These are phyloP conservation scores for Scheffersomyces amazonensis DNA, from an alignment of 805 yeast genomes.

Conservation along the genomic window DNA sequence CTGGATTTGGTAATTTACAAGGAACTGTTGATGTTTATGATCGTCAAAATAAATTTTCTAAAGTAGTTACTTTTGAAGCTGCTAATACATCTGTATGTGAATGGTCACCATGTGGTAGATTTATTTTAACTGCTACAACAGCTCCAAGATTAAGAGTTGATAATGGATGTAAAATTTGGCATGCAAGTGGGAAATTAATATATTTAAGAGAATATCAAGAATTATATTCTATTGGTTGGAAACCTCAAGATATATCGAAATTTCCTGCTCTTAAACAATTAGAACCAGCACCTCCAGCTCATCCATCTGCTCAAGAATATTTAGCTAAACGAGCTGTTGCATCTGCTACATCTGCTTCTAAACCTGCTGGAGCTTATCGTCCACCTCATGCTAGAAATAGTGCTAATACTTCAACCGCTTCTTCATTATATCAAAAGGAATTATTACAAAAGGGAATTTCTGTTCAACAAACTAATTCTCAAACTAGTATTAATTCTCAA, in stretches of 20 bases:
- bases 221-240: constrained; percentile 80
- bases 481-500: constrained; percentile 9
- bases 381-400: constrained; percentile 89
- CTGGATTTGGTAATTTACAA: constrained; percentile 97
- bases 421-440: constrained; percentile 61
- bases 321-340: constrained; percentile 37
- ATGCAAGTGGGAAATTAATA: constrained; percentile 77
- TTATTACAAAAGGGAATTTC: constrained; percentile 11
- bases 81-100: constrained; percentile 94
- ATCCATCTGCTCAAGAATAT: constrained; percentile 64
- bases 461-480: constrained; percentile 5
- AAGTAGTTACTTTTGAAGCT: constrained; percentile 82
- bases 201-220: constrained; percentile 80
- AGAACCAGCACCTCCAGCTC: constrained; percentile 64
- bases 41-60: constrained; percentile 78
- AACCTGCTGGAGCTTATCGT: constrained; percentile 87
- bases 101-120: constrained; percentile 98
- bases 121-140: constrained; percentile 91
- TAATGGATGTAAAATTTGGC: constrained; percentile 93
- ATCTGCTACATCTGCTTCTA: constrained; percentile 36
- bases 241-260: constrained; percentile 54
- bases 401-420: constrained; percentile 23
- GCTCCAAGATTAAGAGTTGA: constrained; percentile 96
- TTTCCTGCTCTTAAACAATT: constrained; percentile 52
- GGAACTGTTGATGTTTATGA: constrained; percentile 95